Conservation (phyloP, 2,329 filamentous ascomycete species). For the Xylariaceae sp. region DNA sequence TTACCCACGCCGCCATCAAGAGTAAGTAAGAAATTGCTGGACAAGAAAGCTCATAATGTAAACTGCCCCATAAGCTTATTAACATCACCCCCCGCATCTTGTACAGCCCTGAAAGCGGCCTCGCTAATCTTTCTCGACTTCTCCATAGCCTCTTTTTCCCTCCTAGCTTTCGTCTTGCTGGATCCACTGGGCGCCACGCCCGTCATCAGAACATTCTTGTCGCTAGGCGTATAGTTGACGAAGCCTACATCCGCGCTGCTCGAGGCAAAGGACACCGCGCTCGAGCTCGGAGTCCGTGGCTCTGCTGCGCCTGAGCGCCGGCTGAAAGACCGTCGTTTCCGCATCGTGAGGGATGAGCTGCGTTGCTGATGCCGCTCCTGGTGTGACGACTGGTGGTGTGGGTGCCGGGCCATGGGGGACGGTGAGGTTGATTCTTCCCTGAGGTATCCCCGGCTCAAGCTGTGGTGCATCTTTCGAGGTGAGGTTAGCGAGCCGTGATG, state of each 20-base stretch:
- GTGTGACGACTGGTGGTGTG: constrained; percentile 2
- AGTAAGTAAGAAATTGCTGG: too few relatives aligned
- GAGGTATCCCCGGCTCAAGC: constrained; percentile 21
- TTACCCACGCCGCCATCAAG: too few relatives aligned
- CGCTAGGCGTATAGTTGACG: constrained; percentile 84
- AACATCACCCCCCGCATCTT: constrained; percentile 67
- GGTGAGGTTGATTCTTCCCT: constrained; percentile 35
- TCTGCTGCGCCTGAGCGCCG: constrained; percentile 12
- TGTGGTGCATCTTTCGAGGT: constrained; percentile 41
- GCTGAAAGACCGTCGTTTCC: constrained; percentile 37
- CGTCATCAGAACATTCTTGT: constrained; percentile 74
- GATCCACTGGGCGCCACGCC: constrained; percentile 90
- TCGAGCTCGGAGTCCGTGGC: constrained; percentile 14
- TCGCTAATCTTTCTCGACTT: constrained; percentile 65
- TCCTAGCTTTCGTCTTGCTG: constrained; percentile 87
- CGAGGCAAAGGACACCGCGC: constrained; percentile 3
- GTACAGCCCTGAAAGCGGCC: constrained; percentile 64
- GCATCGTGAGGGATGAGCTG: constrained; percentile 28
- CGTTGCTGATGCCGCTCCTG: constrained; percentile 18
- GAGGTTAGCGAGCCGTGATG: constrained; percentile 39
- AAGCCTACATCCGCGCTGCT: constrained; percentile 51
- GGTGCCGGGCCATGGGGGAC: constrained; percentile 27
- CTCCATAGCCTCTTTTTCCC: constrained; percentile 84
- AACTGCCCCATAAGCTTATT: constrained; percentile 49
- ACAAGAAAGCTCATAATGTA: background rate